Evolutionary conservation across 495 filamentous ascomycete genomes (phyloP), one percentile per base, ranked within the genome.

Genomic region (Stereocaulon alpinum): DNA sequence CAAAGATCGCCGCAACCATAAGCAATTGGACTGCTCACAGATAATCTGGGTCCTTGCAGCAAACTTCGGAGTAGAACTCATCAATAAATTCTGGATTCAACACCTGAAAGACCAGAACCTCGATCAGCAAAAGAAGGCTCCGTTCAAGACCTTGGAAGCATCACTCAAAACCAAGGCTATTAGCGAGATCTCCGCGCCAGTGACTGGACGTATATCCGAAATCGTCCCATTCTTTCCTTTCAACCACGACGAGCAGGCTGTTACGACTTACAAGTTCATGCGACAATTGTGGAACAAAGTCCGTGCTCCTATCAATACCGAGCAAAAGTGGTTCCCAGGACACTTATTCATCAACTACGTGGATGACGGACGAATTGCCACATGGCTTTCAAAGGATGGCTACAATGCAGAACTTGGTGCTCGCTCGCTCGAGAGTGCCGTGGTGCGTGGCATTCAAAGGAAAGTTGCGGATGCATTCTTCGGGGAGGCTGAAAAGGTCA

Each of bases 11-110:
- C 76, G 78, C 12, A 66, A 64, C 15, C 60, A 62, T 20, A 60
- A 66, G 7, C 66, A 63, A 24, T 59, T 82, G 10, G 70, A 82
- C 57, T 82, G 80, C 62, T 71, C 72, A 1, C 78, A 78, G 30
- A 80, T 74, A 0, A 79, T 83, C 12, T 82, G 80, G 81, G 73
- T 83, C 20, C 57, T 83, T 3, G 76, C 78, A 0, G 81, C 79
- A 2, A 81, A 79, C 44, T 32, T 53, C 17, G 61, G 60, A 10
- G 48, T 44, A 15, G 50, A 52, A 15, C 58, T 53, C 18, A 63
- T 65, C 34, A 34, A 43, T 7, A 42, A 51, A 17, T 63, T 61
- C 51, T 65, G 53, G 22, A 41, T 40, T 22, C 6, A 49, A 12
- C 4, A 55, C 29, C 18, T 61, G 17, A 50, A 44, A 5, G 14